A percentile compares a stretch with the other conserved stretches of the same genome.
Evolutionary conservation across 176 grass and related monocot species (phyloP).

Genomic region (Phoenix dactylifera): DNA sequence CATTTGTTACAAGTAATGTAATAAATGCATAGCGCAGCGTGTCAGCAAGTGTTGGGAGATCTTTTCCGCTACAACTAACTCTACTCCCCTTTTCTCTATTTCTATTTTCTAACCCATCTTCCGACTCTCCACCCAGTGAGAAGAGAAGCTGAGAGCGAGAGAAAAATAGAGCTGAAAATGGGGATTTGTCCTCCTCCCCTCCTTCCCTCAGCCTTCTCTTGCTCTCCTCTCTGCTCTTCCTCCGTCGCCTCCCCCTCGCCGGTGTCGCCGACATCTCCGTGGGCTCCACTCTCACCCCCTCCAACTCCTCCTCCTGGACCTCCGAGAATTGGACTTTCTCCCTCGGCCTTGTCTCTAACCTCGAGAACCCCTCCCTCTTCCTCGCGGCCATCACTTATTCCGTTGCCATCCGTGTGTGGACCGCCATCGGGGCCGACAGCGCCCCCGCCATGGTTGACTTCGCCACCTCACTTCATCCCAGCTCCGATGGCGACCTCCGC

Average conservation of each 20-base stretch:
- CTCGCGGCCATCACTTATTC: constrained; percentile 21
- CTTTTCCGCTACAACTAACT: too few relatives aligned
- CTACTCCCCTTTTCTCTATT: too few relatives aligned
- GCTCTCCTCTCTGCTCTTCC: constrained; percentile 11
- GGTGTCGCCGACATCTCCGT: constrained; percentile 38
- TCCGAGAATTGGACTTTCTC: constrained; percentile 43
- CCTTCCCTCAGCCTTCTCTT: neutral
- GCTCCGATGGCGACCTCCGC: constrained; percentile 48
- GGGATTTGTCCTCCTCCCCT: neutral
- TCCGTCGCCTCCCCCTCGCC: constrained; percentile 18
- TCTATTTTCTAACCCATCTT: too few relatives aligned
- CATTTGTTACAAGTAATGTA: too few relatives aligned
- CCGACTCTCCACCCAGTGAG: too few relatives aligned
- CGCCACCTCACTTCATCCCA: constrained; percentile 41
- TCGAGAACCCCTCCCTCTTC: constrained; percentile 26
- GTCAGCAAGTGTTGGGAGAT: too few relatives aligned
- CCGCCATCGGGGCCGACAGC: constrained; percentile 22
- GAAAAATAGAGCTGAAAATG: constrained; percentile 28
- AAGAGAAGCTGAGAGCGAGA: too few relatives aligned
- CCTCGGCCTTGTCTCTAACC: constrained; percentile 33
- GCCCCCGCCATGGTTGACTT: constrained; percentile 41
- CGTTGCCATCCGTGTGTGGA: constrained; percentile 34
- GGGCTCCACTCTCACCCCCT: constrained; percentile 34
- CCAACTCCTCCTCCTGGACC: constrained; percentile 23
- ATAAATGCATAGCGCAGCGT: too few relatives aligned